phyloP scores from a whole-genome alignment of 768 basidiomycete species.

The Cyclocybe aegerita region DNA sequence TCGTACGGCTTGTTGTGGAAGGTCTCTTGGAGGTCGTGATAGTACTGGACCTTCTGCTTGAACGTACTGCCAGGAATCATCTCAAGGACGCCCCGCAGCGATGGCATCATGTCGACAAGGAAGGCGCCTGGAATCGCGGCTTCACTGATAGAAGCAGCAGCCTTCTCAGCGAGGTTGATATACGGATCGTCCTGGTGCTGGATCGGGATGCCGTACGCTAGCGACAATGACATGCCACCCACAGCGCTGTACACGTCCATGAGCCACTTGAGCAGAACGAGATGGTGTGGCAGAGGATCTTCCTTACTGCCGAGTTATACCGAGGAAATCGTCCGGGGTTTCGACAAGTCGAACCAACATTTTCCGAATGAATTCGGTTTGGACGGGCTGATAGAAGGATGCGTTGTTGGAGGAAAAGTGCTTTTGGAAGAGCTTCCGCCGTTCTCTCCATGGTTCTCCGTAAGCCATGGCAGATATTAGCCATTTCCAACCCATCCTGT shows the following conservation, averaged over 20 bases:
- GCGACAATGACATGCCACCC: slow-evolving; percentile 36
- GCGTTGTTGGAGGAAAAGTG: slow-evolving; percentile 37
- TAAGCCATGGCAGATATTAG: slow-evolving; percentile 39
- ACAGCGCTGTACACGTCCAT: slow-evolving; percentile 31
- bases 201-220: slow-evolving; percentile 48
- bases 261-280: not conserved
- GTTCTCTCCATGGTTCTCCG: slow-evolving; percentile 38
- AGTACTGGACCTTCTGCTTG: slow-evolving; percentile 46
- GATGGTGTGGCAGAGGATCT: not conserved
- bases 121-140: slow-evolving; percentile 42
- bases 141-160: slow-evolving; percentile 29
- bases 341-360: slow-evolving; percentile 30
- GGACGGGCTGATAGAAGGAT: slow-evolving; percentile 26
- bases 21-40: slow-evolving; percentile 35
- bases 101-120: slow-evolving; percentile 42
- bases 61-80: slow-evolving; percentile 66
- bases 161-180: slow-evolving; percentile 38
- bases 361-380: slow-evolving; percentile 27
- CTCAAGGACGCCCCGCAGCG: slow-evolving; percentile 44
- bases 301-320: slow-evolving; percentile 35
- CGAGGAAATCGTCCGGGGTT: slow-evolving; percentile 36
- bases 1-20: slow-evolving; percentile 38
- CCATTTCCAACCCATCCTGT: slow-evolving; percentile 43
- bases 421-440: slow-evolving; percentile 38
- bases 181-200: slow-evolving; percentile 41